phyloP scores from a whole-genome alignment of 495 filamentous ascomycete genomes.

The Talaromyces borbonicus region DNA sequence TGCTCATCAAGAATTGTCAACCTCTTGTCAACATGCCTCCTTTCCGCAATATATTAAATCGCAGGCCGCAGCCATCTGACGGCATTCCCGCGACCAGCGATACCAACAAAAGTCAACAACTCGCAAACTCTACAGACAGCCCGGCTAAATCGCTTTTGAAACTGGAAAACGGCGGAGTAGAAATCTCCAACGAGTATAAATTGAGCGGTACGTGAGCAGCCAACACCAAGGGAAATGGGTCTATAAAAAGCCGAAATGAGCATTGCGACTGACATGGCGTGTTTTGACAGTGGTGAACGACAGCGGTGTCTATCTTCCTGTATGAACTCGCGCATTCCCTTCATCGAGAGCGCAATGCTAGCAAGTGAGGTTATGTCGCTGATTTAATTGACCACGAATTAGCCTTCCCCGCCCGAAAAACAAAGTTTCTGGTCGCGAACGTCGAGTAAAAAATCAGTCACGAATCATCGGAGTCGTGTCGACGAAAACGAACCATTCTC shows the following conservation, averaged over 20 bases:
- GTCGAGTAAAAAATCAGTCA: conserved; percentile 54
- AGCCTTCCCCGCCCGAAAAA: conserved; percentile 89
- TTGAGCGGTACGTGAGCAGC: conserved; percentile 57
- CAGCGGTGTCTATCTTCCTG: conserved; percentile 92
- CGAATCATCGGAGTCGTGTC: conserved; percentile 59
- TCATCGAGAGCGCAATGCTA: too few relatives aligned
- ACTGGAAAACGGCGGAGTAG: conserved; percentile 45
- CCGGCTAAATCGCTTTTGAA: conserved; percentile 39
- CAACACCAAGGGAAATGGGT: neutral
- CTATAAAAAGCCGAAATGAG: conserved; percentile 1
- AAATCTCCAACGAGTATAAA: conserved; percentile 66
- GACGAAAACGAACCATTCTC: conserved; percentile 87
- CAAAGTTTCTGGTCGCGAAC: conserved; percentile 74
- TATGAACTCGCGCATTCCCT: conserved; percentile 31
- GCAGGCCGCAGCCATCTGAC: conserved; percentile 42
- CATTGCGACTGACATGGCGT: conserved; percentile 3
- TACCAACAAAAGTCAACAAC: conserved; percentile 33
- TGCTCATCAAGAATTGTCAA: neutral
- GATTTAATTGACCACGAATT: conserved; percentile 3
- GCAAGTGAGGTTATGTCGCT: neutral
- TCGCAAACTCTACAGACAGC: conserved; percentile 34
- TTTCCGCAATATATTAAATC: conserved; percentile 67
- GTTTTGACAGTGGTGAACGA: conserved; percentile 74
- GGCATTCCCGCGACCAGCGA: conserved; percentile 32
- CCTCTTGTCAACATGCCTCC: conserved; percentile 45